Evolutionary conservation across 2,329 filamentous ascomycete genomes (phyloP).

Genomic region (Leptographium procerum): DNA sequence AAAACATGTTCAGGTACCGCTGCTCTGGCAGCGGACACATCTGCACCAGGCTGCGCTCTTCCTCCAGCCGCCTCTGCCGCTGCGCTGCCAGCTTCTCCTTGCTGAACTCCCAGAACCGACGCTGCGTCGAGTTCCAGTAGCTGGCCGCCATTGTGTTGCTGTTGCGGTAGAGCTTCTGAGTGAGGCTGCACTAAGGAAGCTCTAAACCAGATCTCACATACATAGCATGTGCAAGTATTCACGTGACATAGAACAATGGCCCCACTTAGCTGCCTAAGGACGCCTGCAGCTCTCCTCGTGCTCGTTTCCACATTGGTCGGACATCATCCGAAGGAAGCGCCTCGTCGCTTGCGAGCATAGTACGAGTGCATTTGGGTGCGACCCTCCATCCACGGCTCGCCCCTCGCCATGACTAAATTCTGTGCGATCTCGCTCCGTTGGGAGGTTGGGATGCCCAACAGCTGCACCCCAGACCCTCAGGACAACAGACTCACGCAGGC

Average conservation of each 20-base stretch:
- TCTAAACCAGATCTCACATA: no score
- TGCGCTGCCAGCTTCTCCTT: constrained; percentile 66
- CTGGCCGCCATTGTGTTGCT: constrained; percentile 68
- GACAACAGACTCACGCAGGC: no score
- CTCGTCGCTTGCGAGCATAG: neutral
- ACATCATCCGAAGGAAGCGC: neutral
- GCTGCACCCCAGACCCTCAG: neutral
- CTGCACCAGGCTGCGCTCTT: constrained; percentile 61
- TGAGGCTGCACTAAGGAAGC: neutral
- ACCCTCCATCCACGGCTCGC: neutral
- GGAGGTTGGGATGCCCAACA: neutral
- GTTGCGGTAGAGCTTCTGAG: neutral
- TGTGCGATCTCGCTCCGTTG: neutral
- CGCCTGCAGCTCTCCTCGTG: no score
- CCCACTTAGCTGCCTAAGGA: neutral
- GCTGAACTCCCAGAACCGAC: constrained; percentile 81
- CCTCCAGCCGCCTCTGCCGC: constrained; percentile 65
- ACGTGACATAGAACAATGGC: neutral
- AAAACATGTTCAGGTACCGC: constrained; percentile 79
- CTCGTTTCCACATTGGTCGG: no score
- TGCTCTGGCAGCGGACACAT: constrained; percentile 74
- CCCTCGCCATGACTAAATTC: neutral
- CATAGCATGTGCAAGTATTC: neutral
- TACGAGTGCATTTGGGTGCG: neutral
- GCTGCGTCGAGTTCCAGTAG: constrained; percentile 93